Evolutionary conservation across 73 alveolate genomes (phyloP), one percentile per base, ranked within the genome.

Genomic region (Paramecium octaurelia): DNA sequence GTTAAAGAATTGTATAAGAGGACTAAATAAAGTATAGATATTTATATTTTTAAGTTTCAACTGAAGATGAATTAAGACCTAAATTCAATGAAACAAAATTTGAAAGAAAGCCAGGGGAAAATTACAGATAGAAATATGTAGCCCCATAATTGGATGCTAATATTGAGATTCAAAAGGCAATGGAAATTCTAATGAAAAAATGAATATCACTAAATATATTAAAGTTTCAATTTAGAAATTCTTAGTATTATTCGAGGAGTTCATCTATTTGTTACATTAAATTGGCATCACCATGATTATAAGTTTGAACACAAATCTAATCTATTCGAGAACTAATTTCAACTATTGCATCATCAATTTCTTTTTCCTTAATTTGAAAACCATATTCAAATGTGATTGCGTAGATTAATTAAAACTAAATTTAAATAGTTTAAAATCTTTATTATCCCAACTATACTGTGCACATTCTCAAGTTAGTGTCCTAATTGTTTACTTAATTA

Each of bases 101-200:
- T 42, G 88, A 75, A 36, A 35, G 88, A 34, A 75, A 75, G 21
- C 88, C 88, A 5, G 88, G 69, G 36, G 88, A 75, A 20, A 75
- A 75, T 75, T 75, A 75, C 68, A 75, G 21, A 75, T 35, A 14
- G 29, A 75, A 75, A 75, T 75, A 75, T 38, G 88, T 75, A 5
- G 68, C 69, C 7, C 88, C 64, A 16, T 35, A 75, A 20, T 75
- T 75, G 6, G 58, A 75, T 11, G 18, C 88, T 0, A 75, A 75
- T 36, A 14, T 75, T n/a, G 88, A 75, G 29, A 75, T 75, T n/a
- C 23, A 75, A 75, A 75, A 38, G n/a, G 88, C 88, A 16, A 75
- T 75, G 88, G 42, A 75, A 38, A 20, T 75, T 6, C 40, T 75
- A 35, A 75, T 75, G 88, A 42, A 20, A 42, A 75, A 75, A 75